Evolutionary conservation across 768 basidiomycete genomes (phyloP).

Genomic region (Suillus lakei): DNA sequence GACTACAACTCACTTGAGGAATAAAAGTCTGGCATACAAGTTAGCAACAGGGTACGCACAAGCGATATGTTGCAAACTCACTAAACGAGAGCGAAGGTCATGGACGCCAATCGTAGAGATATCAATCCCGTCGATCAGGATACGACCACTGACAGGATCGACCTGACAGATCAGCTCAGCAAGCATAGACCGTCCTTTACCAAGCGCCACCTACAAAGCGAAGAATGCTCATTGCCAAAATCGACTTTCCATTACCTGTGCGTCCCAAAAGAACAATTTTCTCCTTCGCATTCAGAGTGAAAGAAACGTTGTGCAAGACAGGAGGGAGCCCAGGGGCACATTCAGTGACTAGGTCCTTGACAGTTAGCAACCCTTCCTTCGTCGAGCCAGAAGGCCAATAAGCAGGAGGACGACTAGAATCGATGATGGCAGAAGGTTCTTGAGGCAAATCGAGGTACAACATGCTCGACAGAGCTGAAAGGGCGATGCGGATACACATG

Average conservation of each 20-base stretch:
- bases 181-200: background rate
- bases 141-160: slow-evolving; percentile 76
- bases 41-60: slow-evolving; percentile 13
- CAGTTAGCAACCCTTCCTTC: slow-evolving; percentile 60
- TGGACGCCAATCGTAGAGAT: slow-evolving; percentile 85
- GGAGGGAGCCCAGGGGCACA: slow-evolving; percentile 86
- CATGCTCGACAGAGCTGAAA: slow-evolving; percentile 82
- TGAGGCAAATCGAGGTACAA: slow-evolving; percentile 85
- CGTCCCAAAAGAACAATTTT: slow-evolving; percentile 82
- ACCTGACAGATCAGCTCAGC: slow-evolving; percentile 42
- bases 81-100: slow-evolving; percentile 78
- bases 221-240: slow-evolving; percentile 84
- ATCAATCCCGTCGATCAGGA: slow-evolving; percentile 87
- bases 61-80: slow-evolving; percentile 38
- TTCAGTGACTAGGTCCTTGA: slow-evolving; percentile 78
- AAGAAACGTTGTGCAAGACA: slow-evolving; percentile 78
- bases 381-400: slow-evolving; percentile 88
- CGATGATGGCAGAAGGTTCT: slow-evolving; percentile 80
- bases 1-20: slow-evolving; percentile 47
- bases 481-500: slow-evolving; percentile 12
- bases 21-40: slow-evolving; percentile 65
- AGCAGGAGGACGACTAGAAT: slow-evolving; percentile 78
- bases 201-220: slow-evolving; percentile 64
- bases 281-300: slow-evolving; percentile 71
- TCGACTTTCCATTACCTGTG: slow-evolving; percentile 84